Base-by-base conservation (phyloP, 2,329 filamentous ascomycete genomes). In the Beauveria bassiana region DNA sequence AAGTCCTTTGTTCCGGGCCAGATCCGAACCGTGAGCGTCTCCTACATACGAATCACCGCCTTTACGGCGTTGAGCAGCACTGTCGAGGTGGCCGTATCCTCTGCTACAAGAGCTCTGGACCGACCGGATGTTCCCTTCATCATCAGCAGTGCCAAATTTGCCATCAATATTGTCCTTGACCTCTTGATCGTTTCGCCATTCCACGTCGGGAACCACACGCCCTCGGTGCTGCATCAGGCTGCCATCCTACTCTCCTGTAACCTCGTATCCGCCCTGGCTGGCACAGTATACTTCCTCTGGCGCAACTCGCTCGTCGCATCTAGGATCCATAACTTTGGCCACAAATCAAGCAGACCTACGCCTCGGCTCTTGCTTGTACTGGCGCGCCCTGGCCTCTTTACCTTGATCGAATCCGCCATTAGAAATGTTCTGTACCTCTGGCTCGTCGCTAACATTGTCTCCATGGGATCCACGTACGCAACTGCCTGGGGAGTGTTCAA, bases 401-500 rank as follows among this genome's bases (percentile, higher is more conserved):
- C 83, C 0, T 84, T 90, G 45, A 51, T 73, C 7, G 88, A 91
- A 68, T 90, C 86, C 0, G 85, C 83, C 0, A 72, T 90, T 4
- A 78, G 88, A 7, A 91, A 91, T 64, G 79, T 84, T 0, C 75
- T 91, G 0, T 91, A 91, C 63, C 79, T 91, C 0, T 91, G 87
- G 87, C 77, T 91, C 0, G 80, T 91, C 0, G 80, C 75, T 58
- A 83, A 79, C 5, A 87, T 91, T 20, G 80, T 91, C 0, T 74
- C 80, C 0, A 76, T 91, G 62, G 86, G 87, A 0, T 72, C 75
- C 0, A 79, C 83, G 7, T 91, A 91, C 69, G 84, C 86, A 0
- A 90, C 87, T 0, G 86, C 87, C 0, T 91, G 87, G 87, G 85
- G 86, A 1, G 77, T 90, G 10, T 91, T 91, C 74, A 88, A 82